Conservation (phyloP, 768 basidiomycete genomes). For the Phlebiopsis gigantea region DNA sequence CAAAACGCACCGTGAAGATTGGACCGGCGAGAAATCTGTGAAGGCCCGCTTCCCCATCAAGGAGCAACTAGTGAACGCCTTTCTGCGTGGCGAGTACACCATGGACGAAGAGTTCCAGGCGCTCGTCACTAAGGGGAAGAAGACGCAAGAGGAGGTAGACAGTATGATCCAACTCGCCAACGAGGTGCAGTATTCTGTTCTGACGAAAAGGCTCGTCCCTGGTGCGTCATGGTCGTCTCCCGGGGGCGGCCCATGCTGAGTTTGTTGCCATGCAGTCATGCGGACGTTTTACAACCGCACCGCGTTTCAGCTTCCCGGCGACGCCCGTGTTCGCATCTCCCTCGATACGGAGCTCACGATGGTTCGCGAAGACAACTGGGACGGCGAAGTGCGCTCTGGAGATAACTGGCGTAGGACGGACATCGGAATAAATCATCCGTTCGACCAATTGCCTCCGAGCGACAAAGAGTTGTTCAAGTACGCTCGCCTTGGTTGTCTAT, state of each 20-base stretch:
- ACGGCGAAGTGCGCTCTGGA: constrained; percentile 67
- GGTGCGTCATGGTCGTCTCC: constrained; percentile 43
- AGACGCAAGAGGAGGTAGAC: constrained; percentile 87
- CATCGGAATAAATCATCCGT: constrained; percentile 89
- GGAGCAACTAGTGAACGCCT: constrained; percentile 89
- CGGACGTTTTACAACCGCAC: constrained; percentile 98
- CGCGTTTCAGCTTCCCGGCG: constrained; percentile 97
- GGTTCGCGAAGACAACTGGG: constrained; percentile 96
- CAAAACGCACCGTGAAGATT: constrained; percentile 94
- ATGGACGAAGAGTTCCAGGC: constrained; percentile 92
- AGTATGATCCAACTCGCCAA: constrained; percentile 94
- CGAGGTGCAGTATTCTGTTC: constrained; percentile 89
- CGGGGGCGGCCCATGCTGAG: background rate
- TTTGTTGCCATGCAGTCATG: constrained; percentile 56
- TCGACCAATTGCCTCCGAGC: constrained; percentile 62
- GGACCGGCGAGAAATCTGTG: constrained; percentile 99
- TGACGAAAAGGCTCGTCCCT: constrained; percentile 76
- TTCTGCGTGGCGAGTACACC: constrained; percentile 83
- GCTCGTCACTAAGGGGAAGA: constrained; percentile 85
- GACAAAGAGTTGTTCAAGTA: constrained; percentile 94
- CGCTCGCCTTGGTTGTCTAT: constrained; percentile 12
- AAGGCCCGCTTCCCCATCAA: constrained; percentile 96
- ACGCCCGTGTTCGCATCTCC: constrained; percentile 97
- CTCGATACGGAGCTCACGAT: constrained; percentile 95
- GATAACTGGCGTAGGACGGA: constrained; percentile 95